Evolutionary conservation across 140 eudicot species (phyloP), one percentile per base, ranked within the genome.

Genomic region (Senecio squalidus): DNA sequence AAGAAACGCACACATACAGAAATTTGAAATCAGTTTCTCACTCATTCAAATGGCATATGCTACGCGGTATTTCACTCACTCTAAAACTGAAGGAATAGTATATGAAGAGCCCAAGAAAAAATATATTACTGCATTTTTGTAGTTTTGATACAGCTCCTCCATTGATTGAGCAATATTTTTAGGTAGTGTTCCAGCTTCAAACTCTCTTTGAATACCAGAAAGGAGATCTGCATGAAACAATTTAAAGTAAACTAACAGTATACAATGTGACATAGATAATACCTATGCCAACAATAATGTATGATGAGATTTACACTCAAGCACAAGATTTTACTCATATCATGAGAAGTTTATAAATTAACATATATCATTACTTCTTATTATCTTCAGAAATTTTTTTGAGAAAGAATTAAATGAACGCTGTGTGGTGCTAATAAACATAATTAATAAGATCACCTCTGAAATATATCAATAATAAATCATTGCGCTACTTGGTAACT

Each of bases 141-240:
- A 93, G 72, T 84, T 84, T 38, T 77, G 74, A 72, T 79, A 93
- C 58, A 93, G 84, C 68, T 82, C 99, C 78, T 80, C 90, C 96
- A 93, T 84, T n/a, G 80, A 84, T 30, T 62, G 69, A 68, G 95
- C 96, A 40, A 93, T 43, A 72, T 52, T 61, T 46, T 34, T 26
- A 40, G 99, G 96, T 55, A 93, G 70, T 34, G 69, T 80, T 66
- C 90, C 95, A 64, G 84, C 84, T 71, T 93, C 95, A 62, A 74
- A 58, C 74, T 84, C 99, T 68, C 77, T 84, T 71, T 75, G 80
- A 40, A 93, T 82, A 60, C 74, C 87, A 72, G 76, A 73, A 58
- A 93, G 80, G 15, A 93, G 75, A 64, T 93, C 99, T 93, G 81
- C 23, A 74, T 16, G 52, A 62, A 24, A 67, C n/a, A 67, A 55